Percentiles rank a stretch among this genome's conserved stretches.
phyloP scores from a whole-genome alignment of 257 asterid genomes.

The Voacanga thouarsii region DNA sequence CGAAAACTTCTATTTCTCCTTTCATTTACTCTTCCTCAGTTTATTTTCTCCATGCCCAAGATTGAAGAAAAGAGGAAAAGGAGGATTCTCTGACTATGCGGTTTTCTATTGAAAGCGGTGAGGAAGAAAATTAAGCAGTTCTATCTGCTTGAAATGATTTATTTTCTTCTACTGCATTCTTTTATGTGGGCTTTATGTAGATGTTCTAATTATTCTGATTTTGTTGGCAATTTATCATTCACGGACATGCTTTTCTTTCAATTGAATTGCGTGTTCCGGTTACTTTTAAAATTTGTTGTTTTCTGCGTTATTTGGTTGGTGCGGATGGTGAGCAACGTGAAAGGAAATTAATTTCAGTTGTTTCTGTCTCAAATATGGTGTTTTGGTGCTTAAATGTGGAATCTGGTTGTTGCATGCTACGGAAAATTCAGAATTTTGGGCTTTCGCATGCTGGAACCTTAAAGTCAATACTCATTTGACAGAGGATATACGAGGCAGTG shows the following conservation, averaged over 20 bases:
- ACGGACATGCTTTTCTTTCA: neutral
- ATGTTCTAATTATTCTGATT: neutral
- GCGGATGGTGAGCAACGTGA: neutral
- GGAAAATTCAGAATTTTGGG: neutral
- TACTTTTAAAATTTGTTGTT: neutral
- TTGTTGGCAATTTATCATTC: neutral
- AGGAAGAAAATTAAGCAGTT: neutral
- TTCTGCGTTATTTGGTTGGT: neutral
- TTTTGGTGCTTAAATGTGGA: neutral
- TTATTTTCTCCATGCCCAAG: neutral
- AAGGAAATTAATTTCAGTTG: neutral
- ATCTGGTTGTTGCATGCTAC: slow-evolving; percentile 6
- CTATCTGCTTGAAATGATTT: neutral
- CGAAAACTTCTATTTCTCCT: neutral
- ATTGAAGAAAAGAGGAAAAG: slow-evolving; percentile 2
- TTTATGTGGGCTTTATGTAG: neutral
- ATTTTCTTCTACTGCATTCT: neutral
- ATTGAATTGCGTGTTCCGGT: neutral
- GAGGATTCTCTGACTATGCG: neutral
- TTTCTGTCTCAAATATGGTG: neutral
- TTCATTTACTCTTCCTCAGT: neutral
- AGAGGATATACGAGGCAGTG: neutral
- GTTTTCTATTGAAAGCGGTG: neutral
- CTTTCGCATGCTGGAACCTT: neutral
- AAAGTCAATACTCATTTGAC: neutral